Percentiles rank a stretch among this genome's conserved stretches.
Evolutionary conservation across 441 rosid genomes (phyloP).

Genomic region (Eruca vesicaria): DNA sequence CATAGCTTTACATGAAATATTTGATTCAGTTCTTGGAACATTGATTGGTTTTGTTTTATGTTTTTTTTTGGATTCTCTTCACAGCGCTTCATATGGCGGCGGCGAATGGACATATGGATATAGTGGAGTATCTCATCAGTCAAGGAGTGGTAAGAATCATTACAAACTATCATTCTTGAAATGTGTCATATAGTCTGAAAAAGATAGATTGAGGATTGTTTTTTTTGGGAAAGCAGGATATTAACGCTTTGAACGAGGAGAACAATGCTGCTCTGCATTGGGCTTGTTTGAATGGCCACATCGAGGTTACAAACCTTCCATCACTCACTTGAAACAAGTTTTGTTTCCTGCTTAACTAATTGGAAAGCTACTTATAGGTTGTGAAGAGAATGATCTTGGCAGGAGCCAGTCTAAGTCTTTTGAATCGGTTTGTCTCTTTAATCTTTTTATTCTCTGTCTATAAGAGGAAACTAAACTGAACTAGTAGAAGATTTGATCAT

Average conservation of each 20-base stretch:
- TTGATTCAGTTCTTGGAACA: too few relatives aligned
- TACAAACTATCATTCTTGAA: not conserved
- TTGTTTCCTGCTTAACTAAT: not conserved
- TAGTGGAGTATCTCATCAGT: conserved; percentile 71
- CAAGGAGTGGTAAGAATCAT: conserved; percentile 60
- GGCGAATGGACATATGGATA: conserved; percentile 72
- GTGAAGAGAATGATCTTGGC: conserved; percentile 67
- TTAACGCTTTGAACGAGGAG: conserved; percentile 67
- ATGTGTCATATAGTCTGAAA: not conserved
- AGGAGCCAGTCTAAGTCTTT: conserved; percentile 65
- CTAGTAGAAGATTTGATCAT: not conserved
- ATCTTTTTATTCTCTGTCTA: not conserved
- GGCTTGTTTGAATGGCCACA: conserved; percentile 85
- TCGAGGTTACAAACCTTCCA: conserved; percentile 48
- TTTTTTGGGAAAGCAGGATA: conserved; percentile 46
- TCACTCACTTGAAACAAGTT: not conserved
- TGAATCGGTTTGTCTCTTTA: conserved; percentile 57
- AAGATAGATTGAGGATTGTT: not conserved
- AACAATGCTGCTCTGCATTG: conserved; percentile 88
- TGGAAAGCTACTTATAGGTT: conserved; percentile 46
- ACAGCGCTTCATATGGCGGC: conserved; percentile 96
- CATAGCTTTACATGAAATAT: not conserved
- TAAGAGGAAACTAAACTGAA: not conserved
- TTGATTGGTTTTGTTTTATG: too few relatives aligned
- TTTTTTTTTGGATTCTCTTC: conserved; percentile 21